Base-by-base conservation (phyloP, 2,329 filamentous ascomycete genomes). In the Fusarium albosuccineum region DNA sequence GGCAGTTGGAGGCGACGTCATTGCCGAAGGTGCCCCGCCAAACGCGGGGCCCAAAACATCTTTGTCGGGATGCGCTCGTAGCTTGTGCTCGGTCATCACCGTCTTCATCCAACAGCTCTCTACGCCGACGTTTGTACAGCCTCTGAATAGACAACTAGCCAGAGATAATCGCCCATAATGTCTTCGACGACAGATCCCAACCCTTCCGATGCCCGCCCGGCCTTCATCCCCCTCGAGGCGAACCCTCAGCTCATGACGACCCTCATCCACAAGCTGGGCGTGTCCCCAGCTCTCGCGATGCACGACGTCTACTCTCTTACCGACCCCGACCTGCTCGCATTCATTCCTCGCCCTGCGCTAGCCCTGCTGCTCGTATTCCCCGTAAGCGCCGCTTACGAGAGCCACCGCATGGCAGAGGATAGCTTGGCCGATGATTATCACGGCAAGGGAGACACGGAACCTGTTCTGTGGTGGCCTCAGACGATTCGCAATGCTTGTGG, bases 401-500 rank as follows among this genome's bases (percentile, higher is more conserved):
- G 85, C 62, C 89, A 91, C 75, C 91, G 94, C 33, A 78, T 86
- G 59, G 83, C 87, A 42, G 94, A 97, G 82, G 94, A 97, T 80
- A 82, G 82, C 51, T 77, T 85, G 22, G 82, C 82, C 41, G 69
- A 81, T 3, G 87, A 89, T 39, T 97, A 97, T 81, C 76, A 78
- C 0, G 91, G 91, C 42, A 84, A 83, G 16, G 94, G 94, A 2
- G 80, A 85, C 1, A 75, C 74, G 0, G 93, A 97, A 75, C 90
- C 92, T 6, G 92, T 97, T 0, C 75, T 97, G 8, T 99, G 95
- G 96, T 98, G 94, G 85, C 92, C 89, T 71, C 95, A 98, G 82
- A 98, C 94, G 0, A 97, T 98, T 73, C 87, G 92, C 63, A 97
- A 98, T 77, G 93, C 95, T 1, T 98, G 95, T 78, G 95, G 95